Conservation (phyloP, 2,329 filamentous ascomycete species). For the Ophiobolus disseminans region DNA sequence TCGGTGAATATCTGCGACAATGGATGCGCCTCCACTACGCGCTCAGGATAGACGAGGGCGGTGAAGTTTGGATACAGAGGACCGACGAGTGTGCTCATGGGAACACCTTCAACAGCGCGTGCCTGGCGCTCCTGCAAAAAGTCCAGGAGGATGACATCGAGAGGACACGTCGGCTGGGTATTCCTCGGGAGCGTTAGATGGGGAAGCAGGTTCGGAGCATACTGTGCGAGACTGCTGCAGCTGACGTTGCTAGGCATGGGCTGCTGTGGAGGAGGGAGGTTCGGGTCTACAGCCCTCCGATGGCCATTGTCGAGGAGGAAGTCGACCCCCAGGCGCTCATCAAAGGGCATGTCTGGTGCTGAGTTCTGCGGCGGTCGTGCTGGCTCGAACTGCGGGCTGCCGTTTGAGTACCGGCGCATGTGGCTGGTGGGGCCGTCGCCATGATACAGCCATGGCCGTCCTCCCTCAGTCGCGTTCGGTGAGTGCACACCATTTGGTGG, state of each 20-base stretch:
- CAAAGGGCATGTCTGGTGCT: conserved; percentile 37
- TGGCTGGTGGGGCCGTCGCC: conserved; percentile 43
- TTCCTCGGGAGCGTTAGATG: conserved; percentile 59
- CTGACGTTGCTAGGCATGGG: conserved; percentile 28
- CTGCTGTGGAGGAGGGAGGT: conserved; percentile 55
- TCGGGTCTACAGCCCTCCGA: conserved; percentile 36
- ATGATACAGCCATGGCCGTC: conserved; percentile 42
- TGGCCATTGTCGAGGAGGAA: conserved; percentile 71
- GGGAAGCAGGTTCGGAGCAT: conserved; percentile 38
- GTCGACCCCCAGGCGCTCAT: conserved; percentile 73
- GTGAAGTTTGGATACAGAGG: conserved; percentile 82
- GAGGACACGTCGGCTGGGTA: conserved; percentile 72
- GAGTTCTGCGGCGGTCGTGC: conserved; percentile 40
- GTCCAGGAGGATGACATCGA: conserved; percentile 80
- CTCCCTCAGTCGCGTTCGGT: conserved; percentile 30
- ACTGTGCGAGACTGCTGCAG: conserved; percentile 32
- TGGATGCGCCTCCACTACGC: conserved; percentile 70
- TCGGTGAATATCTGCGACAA: conserved; percentile 86
- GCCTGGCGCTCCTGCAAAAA: conserved; percentile 75
- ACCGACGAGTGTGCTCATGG: conserved; percentile 71
- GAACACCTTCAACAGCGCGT: conserved; percentile 69
- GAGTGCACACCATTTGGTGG: conserved; percentile 37
- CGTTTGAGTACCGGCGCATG: conserved; percentile 43
- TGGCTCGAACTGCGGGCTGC: conserved; percentile 52
- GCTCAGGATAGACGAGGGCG: conserved; percentile 75